Base-by-base conservation (phyloP, 805 yeast species). In the Ogataea zsoltii region DNA sequence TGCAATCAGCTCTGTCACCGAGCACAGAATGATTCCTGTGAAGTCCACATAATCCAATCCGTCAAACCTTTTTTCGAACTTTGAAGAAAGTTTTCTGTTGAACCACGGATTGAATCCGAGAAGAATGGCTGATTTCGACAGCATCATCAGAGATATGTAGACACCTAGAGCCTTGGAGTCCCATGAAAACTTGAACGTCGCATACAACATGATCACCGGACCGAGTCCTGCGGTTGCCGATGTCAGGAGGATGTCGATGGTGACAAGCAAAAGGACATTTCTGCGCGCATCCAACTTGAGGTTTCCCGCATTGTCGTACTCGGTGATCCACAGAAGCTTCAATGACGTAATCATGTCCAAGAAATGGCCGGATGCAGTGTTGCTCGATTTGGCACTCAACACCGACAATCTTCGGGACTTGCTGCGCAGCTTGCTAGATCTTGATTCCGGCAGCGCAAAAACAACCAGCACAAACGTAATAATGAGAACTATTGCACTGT, bases 401-500 rank as follows among this genome's bases (percentile, higher is more conserved):
- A 61, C 51, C 12, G 54, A 49, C 31, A 61, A 33, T 21, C 55
- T 46, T 46, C 84, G 73, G 0, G 88, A 76, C 57, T 76, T 76
- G 32, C 61, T 58, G 55, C 82, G 70, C 3, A 86, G 77, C 41
- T 72, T 70, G 26, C 61, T 56, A 13, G 86, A 78, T 51, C 92
- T 71, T 6, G 90, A 81, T 59, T 86, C 95, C 2, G 82, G 81
- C 13, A 85, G 58, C 2, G 77, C 57, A 6, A 74, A 54, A 0
- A 68, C 10, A 4, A 72, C 55, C 2, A 71, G 17, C 1, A 76
- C 6, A 0, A 75, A 41, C 3, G 70, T 60, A 2, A 75, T 4
- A 6, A 69, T 57, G 4, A 68, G 58, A 14, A 67, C 37, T 0
- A 46, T 28, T 3, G 61, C 33, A 10, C 49, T 34, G 12, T 43